phyloP scores from a whole-genome alignment of 192 early-diverging fungal species.

The Coemansia sp. region DNA sequence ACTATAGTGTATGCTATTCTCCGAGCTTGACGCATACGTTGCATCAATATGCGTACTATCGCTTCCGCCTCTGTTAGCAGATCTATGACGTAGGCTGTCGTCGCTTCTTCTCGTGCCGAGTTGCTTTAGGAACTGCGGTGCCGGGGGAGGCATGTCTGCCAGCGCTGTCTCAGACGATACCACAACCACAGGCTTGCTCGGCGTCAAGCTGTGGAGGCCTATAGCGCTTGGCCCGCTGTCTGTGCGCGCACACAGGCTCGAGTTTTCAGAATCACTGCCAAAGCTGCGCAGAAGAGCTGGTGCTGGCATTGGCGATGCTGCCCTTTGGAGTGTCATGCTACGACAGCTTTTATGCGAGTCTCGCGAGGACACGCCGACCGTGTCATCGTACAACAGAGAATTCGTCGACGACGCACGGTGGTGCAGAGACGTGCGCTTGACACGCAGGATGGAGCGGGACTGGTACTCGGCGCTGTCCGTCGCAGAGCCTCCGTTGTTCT shows the following conservation, averaged over 20 bases:
- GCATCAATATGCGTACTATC: not conserved
- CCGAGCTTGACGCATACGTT: not conserved
- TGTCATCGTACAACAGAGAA: slow-evolving; percentile 5
- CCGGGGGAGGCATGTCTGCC: slow-evolving; percentile 9
- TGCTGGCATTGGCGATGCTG: not conserved
- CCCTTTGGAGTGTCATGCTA: slow-evolving; percentile 1
- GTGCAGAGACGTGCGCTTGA: slow-evolving; percentile 8
- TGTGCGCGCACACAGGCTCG: not conserved
- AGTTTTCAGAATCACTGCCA: not conserved
- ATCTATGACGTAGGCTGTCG: not conserved
- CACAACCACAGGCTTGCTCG: slow-evolving; percentile 3
- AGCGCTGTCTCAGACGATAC: slow-evolving; percentile 6
- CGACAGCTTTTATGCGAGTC: not conserved
- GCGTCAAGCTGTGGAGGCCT: not conserved
- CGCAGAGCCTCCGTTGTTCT: not conserved
- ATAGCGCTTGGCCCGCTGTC: slow-evolving; percentile 1
- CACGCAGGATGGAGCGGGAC: not conserved
- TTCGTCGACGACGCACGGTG: slow-evolving; percentile 18
- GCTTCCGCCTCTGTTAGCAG: not conserved
- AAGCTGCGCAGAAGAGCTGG: not conserved
- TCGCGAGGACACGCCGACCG: not conserved
- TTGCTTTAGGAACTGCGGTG: slow-evolving; percentile 20
- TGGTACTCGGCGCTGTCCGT: not conserved
- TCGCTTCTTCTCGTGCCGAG: slow-evolving; percentile 11
- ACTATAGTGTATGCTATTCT: not conserved